Evolutionary conservation across 2,329 filamentous ascomycete species (phyloP).

Genomic region (Monosporascus sp.): DNA sequence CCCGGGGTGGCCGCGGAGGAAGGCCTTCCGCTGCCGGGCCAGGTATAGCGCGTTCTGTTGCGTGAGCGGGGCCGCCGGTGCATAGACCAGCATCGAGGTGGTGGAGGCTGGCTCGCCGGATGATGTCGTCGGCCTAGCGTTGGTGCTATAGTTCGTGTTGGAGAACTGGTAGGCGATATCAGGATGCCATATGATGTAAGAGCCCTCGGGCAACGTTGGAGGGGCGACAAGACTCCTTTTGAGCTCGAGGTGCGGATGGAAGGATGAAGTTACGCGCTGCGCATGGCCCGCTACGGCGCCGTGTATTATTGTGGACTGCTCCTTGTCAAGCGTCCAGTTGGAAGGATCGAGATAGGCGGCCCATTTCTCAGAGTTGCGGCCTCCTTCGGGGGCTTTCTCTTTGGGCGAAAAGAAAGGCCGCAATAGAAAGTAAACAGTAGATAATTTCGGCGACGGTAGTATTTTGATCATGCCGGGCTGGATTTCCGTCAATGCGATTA

Average conservation of each 20-base stretch:
- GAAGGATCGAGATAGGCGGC: constrained; percentile 41
- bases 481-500: constrained; percentile 48
- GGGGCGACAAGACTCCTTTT: constrained; percentile 49
- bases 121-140: constrained; percentile 24
- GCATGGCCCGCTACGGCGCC: constrained; percentile 53
- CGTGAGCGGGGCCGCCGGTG: constrained; percentile 49
- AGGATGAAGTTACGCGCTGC: constrained; percentile 51
- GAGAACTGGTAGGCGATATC: constrained; percentile 51
- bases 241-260: constrained; percentile 52
- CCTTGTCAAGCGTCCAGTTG: constrained; percentile 38
- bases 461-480: constrained; percentile 42
- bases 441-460: constrained; percentile 42
- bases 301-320: constrained; percentile 51
- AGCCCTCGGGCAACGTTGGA: constrained; percentile 47
- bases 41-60: constrained; percentile 54
- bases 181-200: constrained; percentile 55
- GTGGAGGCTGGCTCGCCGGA: constrained; percentile 8
- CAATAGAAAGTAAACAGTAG: constrained; percentile 41
- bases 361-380: constrained; percentile 31
- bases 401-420: constrained; percentile 48
- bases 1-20: constrained; percentile 46
- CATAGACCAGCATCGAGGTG: constrained; percentile 48
- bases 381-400: constrained; percentile 32
- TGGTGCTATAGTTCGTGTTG: constrained; percentile 29
- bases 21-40: constrained; percentile 52